These are phyloP conservation scores for Coemansia sp. DNA, from an alignment of 192 early-diverging fungal species.

Conservation along the genomic window DNA sequence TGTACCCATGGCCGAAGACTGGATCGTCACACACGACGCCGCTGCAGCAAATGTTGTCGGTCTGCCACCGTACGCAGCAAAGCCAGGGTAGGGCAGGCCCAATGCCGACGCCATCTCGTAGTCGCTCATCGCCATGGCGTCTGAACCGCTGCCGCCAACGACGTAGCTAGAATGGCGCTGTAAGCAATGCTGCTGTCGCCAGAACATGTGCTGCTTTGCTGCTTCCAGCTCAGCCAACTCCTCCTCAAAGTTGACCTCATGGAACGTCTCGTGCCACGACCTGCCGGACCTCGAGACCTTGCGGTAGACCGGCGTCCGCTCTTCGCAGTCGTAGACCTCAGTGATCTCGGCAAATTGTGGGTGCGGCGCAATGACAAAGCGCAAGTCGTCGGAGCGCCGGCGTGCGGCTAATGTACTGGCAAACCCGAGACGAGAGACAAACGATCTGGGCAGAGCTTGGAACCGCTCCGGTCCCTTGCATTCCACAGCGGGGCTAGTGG, in stretches of 20 bases:
- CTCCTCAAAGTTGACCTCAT: slow-evolving; percentile 41
- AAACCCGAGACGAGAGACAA: slow-evolving; percentile 42
- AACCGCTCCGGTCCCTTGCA: slow-evolving; percentile 34
- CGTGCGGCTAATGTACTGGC: slow-evolving; percentile 35
- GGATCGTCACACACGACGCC: slow-evolving; percentile 50
- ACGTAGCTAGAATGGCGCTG: slow-evolving; percentile 5
- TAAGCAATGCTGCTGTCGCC: slow-evolving; percentile 2
- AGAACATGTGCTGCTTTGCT: neutral
- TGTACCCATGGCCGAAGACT: slow-evolving; percentile 32
- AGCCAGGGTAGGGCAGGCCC: slow-evolving; percentile 42
- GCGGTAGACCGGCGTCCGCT: slow-evolving; percentile 42
- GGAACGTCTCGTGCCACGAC: slow-evolving; percentile 56
- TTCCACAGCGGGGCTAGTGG: neutral
- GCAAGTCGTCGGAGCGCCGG: slow-evolving; percentile 38
- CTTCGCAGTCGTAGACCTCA: slow-evolving; percentile 50
- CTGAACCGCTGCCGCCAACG: slow-evolving; percentile 1
- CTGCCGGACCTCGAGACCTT: slow-evolving; percentile 48
- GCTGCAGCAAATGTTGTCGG: slow-evolving; percentile 14
- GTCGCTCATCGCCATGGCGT: slow-evolving; percentile 34
- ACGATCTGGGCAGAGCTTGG: slow-evolving; percentile 42
- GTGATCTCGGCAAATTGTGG: slow-evolving; percentile 33
- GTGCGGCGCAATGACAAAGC: slow-evolving; percentile 48
- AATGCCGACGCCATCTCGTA: slow-evolving; percentile 51
- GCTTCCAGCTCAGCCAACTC: slow-evolving; percentile 4
- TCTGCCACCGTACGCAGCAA: slow-evolving; percentile 5